Percentiles rank a stretch among this genome's conserved stretches.
These are phyloP conservation scores for Phytopythium montanum DNA, from an alignment of 352 stramenopile genomes.

Conservation along the genomic window DNA sequence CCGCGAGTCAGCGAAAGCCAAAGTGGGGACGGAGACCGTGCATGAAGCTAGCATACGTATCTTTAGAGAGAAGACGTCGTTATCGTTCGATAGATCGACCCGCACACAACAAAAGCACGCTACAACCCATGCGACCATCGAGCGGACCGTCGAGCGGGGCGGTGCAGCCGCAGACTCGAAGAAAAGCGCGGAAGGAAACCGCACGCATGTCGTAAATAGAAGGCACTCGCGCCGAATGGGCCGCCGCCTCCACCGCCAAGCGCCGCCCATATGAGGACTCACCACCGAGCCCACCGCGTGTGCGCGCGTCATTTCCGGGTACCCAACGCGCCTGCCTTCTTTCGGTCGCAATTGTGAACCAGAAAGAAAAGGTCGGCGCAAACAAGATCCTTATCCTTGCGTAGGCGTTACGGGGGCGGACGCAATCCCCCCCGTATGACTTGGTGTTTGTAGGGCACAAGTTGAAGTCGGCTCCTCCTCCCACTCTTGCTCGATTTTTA, in stretches of 20 bases:
- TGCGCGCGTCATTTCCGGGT: not conserved
- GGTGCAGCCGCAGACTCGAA: no score
- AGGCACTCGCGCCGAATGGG: not conserved
- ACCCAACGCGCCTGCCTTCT: no score
- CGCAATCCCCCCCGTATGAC: not conserved
- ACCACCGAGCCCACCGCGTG: not conserved
- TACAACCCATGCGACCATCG: not conserved
- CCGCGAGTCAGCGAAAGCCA: not conserved
- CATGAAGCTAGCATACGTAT: not conserved
- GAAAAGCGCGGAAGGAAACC: not conserved
- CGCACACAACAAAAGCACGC: not conserved
- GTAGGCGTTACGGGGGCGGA: no score
- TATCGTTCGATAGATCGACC: not conserved
- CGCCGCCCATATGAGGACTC: not conserved
- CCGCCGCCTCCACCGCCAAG: not conserved
- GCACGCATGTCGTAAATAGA: conserved; percentile 1
- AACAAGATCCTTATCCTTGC: not conserved
- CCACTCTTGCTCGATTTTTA: conserved; percentile 1
- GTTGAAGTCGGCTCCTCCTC: not conserved
- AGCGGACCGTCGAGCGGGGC: no score
- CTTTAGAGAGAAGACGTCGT: conserved; percentile 2
- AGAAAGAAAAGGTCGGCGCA: not conserved
- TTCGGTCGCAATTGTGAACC: no score
- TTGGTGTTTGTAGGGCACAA: not conserved
- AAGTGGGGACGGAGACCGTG: not conserved